Conservation (phyloP, 495 filamentous ascomycete genomes). For the Aspergillus steynii region DNA sequence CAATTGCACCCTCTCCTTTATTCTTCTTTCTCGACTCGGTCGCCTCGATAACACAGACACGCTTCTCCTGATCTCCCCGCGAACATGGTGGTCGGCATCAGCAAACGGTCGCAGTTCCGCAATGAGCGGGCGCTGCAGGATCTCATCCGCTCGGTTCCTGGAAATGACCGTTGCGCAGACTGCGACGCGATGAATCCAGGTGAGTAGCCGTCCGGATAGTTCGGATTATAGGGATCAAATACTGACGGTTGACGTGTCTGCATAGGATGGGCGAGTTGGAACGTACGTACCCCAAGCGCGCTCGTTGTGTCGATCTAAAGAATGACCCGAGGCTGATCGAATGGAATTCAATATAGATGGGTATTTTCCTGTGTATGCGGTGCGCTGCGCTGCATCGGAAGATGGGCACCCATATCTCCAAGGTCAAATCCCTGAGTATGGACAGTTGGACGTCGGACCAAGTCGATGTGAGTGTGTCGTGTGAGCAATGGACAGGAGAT, state of each 20-base stretch:
- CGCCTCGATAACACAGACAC: constrained; percentile 4
- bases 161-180: constrained; percentile 94
- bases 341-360: constrained; percentile 61
- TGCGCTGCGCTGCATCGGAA: constrained; percentile 96
- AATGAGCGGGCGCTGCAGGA: constrained; percentile 93
- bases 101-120: constrained; percentile 95
- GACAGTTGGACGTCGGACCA: constrained; percentile 94
- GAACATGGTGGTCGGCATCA: constrained; percentile 58
- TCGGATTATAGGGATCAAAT: background rate
- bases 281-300: constrained; percentile 58
- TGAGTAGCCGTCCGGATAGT: constrained; percentile 41
- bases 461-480: constrained; percentile 72
- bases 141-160: constrained; percentile 79
- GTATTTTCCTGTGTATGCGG: constrained; percentile 96
- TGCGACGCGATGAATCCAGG: constrained; percentile 91
- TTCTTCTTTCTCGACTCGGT: constrained; percentile 1
- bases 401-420: constrained; percentile 94
- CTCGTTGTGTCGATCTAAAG: background rate
- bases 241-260: constrained; percentile 11
- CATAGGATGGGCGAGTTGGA: constrained; percentile 98
- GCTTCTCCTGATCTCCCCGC: constrained; percentile 22
- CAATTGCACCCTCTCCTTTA: background rate
- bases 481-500: background rate
- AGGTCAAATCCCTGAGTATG: constrained; percentile 98
- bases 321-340: background rate